Conservation (phyloP, 2,329 filamentous ascomycete species). For the Paracamarosporium sp. region DNA sequence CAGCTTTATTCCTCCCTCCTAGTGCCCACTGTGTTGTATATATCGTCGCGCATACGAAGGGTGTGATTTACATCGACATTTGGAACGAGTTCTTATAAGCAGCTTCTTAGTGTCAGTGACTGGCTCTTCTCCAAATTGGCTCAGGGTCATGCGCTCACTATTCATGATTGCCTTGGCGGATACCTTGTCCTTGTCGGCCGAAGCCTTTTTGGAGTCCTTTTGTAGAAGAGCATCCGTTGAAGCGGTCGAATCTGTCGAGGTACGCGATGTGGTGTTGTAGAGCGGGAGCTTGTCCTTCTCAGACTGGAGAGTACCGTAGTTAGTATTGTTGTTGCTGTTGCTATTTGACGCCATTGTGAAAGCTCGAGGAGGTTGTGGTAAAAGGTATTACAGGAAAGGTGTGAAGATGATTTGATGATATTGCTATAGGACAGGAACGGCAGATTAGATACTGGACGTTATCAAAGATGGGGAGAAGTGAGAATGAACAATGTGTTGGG, state of each 20-base stretch:
- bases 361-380: background rate
- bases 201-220: constrained; percentile 9
- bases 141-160: constrained; percentile 7
- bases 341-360: constrained; percentile 7
- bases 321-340: constrained; percentile 7
- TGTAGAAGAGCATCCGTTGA: constrained; percentile 16
- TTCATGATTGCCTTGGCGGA: constrained; percentile 13
- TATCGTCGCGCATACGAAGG: background rate
- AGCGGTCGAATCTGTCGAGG: constrained; percentile 14
- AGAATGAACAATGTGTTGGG: background rate
- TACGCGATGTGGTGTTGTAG: constrained; percentile 12
- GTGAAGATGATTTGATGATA: background rate
- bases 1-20: background rate
- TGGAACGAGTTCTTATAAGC: constrained; percentile 16
- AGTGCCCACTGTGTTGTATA: background rate
- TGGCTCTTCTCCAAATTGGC: background rate
- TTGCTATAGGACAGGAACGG: too few species aligned
- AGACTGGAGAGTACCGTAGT: constrained; percentile 9
- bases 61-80: constrained; percentile 1
- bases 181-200: constrained; percentile 1
- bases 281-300: constrained; percentile 18
- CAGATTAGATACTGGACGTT: background rate
- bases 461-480: background rate
- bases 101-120: constrained; percentile 4
- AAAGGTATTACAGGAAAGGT: too few species aligned